Base-by-base conservation (phyloP, 2,329 filamentous ascomycete species). In the Penicillium sp. region DNA sequence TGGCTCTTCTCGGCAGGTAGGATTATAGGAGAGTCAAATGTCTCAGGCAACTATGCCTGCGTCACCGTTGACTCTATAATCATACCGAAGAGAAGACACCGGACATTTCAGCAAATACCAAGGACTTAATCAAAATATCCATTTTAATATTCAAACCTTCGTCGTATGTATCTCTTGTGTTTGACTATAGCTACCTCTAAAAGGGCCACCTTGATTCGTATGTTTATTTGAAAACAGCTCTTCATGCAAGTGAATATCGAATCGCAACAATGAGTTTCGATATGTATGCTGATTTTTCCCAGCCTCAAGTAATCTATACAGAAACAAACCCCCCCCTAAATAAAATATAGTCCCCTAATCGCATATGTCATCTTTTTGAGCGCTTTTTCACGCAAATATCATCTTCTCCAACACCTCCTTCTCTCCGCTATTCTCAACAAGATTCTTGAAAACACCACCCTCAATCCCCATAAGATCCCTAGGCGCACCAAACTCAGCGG, bases 401-500 rank as follows among this genome's bases (percentile, higher is more conserved):
- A 67, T 67, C 23, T 60, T 61, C 16, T 66, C 62, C 50, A 68
- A 39, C 39, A 64, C 56, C 5, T 55, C 60, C 48, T 65, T 67
- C 56, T 68, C 66, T 10, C 65, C 65, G 50, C 65, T 67, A 39
- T 62, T 65, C 3, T 66, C 65, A 50, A 67, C 65, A 49, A 67
- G 41, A 29, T 58, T 66, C 45, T 60, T 67, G 38, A 67, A 67
- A 5, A 66, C 60, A 10, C 65, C 65, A 8, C 60, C 53, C 33
- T 65, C 58, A 52, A 67, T 66, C 11, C 27, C 53, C 64, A 87
- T 86, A 53, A 91, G 72, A 66, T 88, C 84, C 63, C 70, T 78
- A 1, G 88, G 88, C 4, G 77, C 77, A 3, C 87, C 89, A 72
- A 83, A 90, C 74, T 91, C 89, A 16, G 85, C 83, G 0, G 88